Evolutionary conservation across 2,329 filamentous ascomycete genomes (phyloP).

Genomic region (Xylariaceae sp.): DNA sequence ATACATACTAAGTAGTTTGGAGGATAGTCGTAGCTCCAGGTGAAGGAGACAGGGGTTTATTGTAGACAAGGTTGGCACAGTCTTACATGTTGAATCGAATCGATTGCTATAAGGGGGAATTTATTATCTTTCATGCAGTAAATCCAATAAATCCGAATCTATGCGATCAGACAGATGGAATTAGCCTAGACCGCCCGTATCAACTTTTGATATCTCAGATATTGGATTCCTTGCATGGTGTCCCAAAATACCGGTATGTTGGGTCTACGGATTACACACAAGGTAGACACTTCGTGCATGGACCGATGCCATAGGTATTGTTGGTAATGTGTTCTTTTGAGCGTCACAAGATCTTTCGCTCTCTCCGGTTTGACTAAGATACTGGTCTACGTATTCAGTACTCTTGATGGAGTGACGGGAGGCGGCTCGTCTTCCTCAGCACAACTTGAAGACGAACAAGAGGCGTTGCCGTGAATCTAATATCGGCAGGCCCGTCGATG

Average conservation of each 20-base stretch:
- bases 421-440: no score
- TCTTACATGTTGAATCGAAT: no score
- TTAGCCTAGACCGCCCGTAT: background rate
- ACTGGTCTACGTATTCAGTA: no score
- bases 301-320: background rate
- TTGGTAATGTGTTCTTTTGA: background rate
- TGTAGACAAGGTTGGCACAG: no score
- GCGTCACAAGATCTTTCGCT: background rate
- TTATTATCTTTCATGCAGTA: background rate
- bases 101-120: background rate
- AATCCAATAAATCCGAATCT: background rate
- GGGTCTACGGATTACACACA: no score
- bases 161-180: background rate
- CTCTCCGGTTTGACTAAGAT: background rate
- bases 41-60: no score
- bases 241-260: background rate
- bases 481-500: background rate
- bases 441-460: background rate
- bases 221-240: background rate
- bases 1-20: no score
- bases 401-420: no score
- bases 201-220: background rate
- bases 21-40: no score
- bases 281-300: background rate
- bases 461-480: background rate